Base-by-base conservation (phyloP, 805 yeast genomes). In the Candida gorgasii region DNA sequence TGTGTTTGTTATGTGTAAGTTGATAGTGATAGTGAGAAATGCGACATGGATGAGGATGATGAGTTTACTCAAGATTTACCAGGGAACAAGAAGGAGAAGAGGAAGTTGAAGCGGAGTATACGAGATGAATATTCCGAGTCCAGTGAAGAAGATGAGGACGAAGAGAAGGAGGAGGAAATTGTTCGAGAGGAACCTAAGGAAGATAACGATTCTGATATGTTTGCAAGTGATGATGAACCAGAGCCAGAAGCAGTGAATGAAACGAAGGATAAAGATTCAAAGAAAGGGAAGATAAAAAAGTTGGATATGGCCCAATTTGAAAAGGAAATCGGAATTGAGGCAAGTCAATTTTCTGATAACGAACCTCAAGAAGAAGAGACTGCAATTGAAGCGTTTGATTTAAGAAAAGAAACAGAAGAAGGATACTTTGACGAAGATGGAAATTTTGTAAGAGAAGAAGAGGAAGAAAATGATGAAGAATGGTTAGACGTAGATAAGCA, bases 361-460 rank as follows among this genome's bases (percentile, higher is more conserved):
- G 13, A 12, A 17, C 29, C 49, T 12, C 50, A 50, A 9, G 44
- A 49, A 33, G 56, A 58, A 30, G 61, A 59, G 19, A 68, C 82
- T 1, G 73, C 75, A 46, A 45, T 86, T 2, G 90, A 85, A 45
- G 76, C 86, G 0, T 86, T 86, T 60, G 74, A 78, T 55, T 58
- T 86, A 33, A 59, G 72, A 17, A 67, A 76, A 14, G 92, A 86
- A 51, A 59, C 67, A 32, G 73, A 73, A 41, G 79, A 75, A 35
- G 92, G 89, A 2, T 58, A 58, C 2, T 80, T 82, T 53, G 89
- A 83, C 50, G 69, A 62, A 28, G 76, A 75, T 29, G 88, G 89
- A 1, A 82, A 80, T 50, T 84, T 67, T 50, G 62, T 79, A 14
- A 62, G 73, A 18, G 60, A 62, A 12, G 71, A 68, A 3, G 64